Percentiles rank a stretch among this genome's conserved stretches.
Evolutionary conservation across 73 alveolate genomes (phyloP).

Genomic region (Paramecium sexaurelia): DNA sequence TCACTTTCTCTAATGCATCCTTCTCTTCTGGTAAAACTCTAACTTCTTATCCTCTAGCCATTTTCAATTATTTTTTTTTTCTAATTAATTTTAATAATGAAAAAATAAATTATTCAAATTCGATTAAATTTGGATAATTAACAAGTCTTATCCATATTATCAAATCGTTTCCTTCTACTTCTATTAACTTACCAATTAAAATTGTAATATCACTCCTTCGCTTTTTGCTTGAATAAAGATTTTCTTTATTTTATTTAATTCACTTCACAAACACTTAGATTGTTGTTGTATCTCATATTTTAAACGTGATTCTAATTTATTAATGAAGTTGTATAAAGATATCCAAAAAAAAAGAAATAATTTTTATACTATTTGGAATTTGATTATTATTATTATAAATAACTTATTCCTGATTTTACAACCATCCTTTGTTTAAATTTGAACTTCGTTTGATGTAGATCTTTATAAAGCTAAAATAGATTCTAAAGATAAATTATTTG

Average conservation of each 20-base stretch:
- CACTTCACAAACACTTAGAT: not conserved
- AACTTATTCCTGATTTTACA: not conserved
- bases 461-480: not conserved
- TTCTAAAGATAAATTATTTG: too few species aligned
- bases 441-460: not conserved
- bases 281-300: not conserved
- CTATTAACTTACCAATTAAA: constrained; percentile 10
- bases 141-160: not conserved
- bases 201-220: not conserved
- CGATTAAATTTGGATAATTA: not conserved
- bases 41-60: not conserved
- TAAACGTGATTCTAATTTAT: not conserved
- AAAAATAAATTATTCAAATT: not conserved
- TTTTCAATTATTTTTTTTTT: not conserved
- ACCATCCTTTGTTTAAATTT: not conserved
- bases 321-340: not conserved
- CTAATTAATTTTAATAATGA: not conserved
- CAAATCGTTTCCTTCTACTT: not conserved
- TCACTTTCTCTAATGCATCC: not conserved
- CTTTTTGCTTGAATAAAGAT: not conserved
- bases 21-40: constrained; percentile 5
- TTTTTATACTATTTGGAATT: not conserved
- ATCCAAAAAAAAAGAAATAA: not conserved
- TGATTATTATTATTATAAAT: not conserved
- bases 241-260: constrained; percentile 12